Conservation (phyloP, 495 filamentous ascomycete genomes). For the Articulospora tetracladia region DNA sequence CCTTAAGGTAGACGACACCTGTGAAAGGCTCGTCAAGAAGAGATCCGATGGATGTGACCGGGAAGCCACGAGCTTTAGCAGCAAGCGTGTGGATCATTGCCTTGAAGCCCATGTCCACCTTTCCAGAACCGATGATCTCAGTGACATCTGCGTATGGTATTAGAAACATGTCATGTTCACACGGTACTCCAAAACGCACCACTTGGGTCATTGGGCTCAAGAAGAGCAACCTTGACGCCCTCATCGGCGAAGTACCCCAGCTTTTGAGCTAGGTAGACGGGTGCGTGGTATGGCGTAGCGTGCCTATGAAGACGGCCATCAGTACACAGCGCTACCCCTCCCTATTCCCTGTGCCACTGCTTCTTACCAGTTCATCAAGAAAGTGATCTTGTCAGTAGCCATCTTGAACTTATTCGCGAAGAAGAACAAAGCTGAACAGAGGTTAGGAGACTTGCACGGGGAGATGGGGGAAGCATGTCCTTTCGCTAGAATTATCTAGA, state of each 20-base stretch:
- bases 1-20: slow-evolving; percentile 66
- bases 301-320: slow-evolving; percentile 40
- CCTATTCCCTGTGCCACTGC: slow-evolving; percentile 8
- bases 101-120: slow-evolving; percentile 71
- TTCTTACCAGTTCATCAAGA: slow-evolving; percentile 65
- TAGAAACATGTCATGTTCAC: not conserved
- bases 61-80: slow-evolving; percentile 67
- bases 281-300: slow-evolving; percentile 70
- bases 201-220: slow-evolving; percentile 67
- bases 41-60: slow-evolving; percentile 62
- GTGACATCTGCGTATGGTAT: slow-evolving; percentile 54
- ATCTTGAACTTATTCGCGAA: slow-evolving; percentile 44
- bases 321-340: not conserved
- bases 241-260: slow-evolving; percentile 68
- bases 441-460: slow-evolving; percentile 13
- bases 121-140: slow-evolving; percentile 67
- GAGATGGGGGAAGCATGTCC: slow-evolving; percentile 61
- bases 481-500: slow-evolving; percentile 84
- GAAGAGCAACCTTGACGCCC: slow-evolving; percentile 64
- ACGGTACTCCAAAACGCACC: slow-evolving; percentile 30
- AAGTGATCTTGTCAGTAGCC: slow-evolving; percentile 73
- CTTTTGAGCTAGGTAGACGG: slow-evolving; percentile 65
- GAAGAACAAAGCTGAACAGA: slow-evolving; percentile 20
- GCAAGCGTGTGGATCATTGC: slow-evolving; percentile 69
- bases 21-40: slow-evolving; percentile 72